Conservation (phyloP, 768 basidiomycete species). For the Amanita rimosa region DNA sequence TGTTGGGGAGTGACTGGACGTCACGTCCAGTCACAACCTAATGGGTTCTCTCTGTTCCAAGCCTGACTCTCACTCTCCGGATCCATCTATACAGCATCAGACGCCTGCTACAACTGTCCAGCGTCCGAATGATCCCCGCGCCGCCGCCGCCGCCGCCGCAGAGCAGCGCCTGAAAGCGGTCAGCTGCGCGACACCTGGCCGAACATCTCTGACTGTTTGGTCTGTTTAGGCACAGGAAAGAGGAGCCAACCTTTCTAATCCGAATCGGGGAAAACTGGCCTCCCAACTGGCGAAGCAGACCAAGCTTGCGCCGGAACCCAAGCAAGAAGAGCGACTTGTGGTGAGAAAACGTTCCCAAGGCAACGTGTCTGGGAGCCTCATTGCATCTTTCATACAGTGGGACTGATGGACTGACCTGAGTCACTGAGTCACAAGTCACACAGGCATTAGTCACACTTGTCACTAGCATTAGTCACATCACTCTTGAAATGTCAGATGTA, state of each 20-base stretch:
- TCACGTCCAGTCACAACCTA: slow-evolving; percentile 6
- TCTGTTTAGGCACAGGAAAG: slow-evolving; percentile 28
- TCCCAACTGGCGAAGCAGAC: slow-evolving; percentile 28
- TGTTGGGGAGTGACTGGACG: no score
- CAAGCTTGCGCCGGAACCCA: slow-evolving; percentile 21
- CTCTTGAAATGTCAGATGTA: not conserved
- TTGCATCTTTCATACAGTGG: slow-evolving; percentile 20
- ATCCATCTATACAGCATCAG: slow-evolving; percentile 19
- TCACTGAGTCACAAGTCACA: not conserved
- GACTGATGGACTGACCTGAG: slow-evolving; percentile 14
- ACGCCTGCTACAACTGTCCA: slow-evolving; percentile 15
- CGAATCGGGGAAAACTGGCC: slow-evolving; percentile 36
- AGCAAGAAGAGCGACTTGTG: slow-evolving; percentile 27
- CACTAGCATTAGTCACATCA: no score
- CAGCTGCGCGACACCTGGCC: slow-evolving; percentile 14
- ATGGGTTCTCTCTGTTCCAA: slow-evolving; percentile 58
- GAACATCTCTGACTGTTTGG: not conserved
- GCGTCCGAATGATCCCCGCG: slow-evolving; percentile 30
- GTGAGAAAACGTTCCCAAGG: slow-evolving; percentile 19
- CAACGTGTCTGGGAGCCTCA: slow-evolving; percentile 5
- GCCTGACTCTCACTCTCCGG: slow-evolving; percentile 23
- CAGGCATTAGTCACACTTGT: not conserved
- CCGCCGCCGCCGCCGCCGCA: slow-evolving; percentile 52
- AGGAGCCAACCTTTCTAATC: slow-evolving; percentile 32
- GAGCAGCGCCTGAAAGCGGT: slow-evolving; percentile 49